phyloP scores from a whole-genome alignment of 345 rosid genomes.

The Isatis tinctoria region DNA sequence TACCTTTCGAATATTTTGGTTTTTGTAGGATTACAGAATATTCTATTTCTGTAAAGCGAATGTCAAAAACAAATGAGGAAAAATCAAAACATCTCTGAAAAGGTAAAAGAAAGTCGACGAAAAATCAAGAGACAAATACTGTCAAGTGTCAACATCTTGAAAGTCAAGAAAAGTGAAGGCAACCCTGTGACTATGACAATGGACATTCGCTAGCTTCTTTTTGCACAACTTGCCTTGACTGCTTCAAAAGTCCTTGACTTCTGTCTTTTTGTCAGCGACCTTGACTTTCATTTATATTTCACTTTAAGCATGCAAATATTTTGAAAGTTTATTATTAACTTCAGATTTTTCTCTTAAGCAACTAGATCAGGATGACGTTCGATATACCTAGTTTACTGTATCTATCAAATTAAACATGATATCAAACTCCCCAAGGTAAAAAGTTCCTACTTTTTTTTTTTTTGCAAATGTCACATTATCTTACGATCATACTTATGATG shows the following conservation, averaged over 20 bases:
- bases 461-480: background rate
- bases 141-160: slow-evolving; percentile 16
- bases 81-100: background rate
- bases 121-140: background rate
- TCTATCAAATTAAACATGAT: background rate
- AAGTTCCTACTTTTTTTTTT: background rate
- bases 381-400: background rate
- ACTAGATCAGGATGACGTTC: background rate
- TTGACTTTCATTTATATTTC: background rate
- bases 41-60: background rate
- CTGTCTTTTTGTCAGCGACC: background rate
- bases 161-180: slow-evolving; percentile 5
- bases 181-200: background rate
- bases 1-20: background rate
- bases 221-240: background rate
- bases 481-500: background rate
- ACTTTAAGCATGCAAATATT: background rate
- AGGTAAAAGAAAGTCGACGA: background rate
- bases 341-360: background rate
- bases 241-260: background rate
- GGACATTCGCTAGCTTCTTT: background rate
- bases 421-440: background rate
- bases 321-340: background rate
- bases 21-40: background rate
- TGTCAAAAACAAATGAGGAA: background rate